Conservation (phyloP, 1,284 basidiomycete genomes). For the Naganishia liquefaciens region DNA sequence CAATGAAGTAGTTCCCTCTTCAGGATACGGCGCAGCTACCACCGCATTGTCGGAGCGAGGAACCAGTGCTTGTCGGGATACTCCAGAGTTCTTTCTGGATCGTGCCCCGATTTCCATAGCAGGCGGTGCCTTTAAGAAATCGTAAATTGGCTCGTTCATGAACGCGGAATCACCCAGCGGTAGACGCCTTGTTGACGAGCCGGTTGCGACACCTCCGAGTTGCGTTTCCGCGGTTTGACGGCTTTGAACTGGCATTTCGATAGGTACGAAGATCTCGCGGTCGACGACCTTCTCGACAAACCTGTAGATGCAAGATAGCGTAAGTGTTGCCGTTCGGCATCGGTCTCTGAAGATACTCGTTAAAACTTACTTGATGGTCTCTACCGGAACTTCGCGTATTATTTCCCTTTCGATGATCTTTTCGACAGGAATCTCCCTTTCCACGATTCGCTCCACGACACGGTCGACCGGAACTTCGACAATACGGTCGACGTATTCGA, state of each 20-base stretch:
- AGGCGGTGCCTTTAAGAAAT: constrained; percentile 53
- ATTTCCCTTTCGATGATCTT: constrained; percentile 37
- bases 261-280: constrained; percentile 40
- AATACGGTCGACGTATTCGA: constrained; percentile 36
- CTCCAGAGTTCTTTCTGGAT: constrained; percentile 24
- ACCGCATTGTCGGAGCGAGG: constrained; percentile 3
- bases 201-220: constrained; percentile 39
- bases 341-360: not conserved
- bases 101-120: not conserved
- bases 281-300: constrained; percentile 47
- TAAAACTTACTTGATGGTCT: constrained; percentile 13
- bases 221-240: constrained; percentile 34
- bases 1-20: not conserved
- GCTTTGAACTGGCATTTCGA: constrained; percentile 34
- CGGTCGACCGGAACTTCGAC: constrained; percentile 26
- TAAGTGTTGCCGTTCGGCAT: not conserved
- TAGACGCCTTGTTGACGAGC: constrained; percentile 32
- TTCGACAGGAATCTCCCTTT: constrained; percentile 39
- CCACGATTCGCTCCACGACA: constrained; percentile 40
- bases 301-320: not conserved
- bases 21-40: not conserved
- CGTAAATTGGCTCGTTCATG: constrained; percentile 52
- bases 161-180: constrained; percentile 47
- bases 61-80: constrained; percentile 14
- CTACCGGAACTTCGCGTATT: constrained; percentile 37